Evolutionary conservation across 2,329 filamentous ascomycete genomes (phyloP).

Genomic region (Aspergillus tanneri): DNA sequence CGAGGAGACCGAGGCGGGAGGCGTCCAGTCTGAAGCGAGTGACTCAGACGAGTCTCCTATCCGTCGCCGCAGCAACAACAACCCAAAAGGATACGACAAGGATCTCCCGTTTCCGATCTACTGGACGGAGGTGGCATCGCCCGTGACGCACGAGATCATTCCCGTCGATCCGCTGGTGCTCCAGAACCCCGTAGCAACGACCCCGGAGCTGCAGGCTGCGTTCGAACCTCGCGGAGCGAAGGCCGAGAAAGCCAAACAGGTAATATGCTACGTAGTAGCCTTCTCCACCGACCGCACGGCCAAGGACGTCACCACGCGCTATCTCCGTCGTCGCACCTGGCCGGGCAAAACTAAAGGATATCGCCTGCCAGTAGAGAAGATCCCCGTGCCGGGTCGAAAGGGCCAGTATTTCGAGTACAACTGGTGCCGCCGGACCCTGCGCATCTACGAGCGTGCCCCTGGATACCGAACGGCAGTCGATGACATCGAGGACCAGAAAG

Average conservation of each 20-base stretch:
- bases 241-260: constrained; percentile 81
- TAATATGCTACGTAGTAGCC: constrained; percentile 85
- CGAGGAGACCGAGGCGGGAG: constrained; percentile 17
- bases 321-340: constrained; percentile 75
- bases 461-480: constrained; percentile 66
- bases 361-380: constrained; percentile 73
- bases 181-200: constrained; percentile 67
- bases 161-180: constrained; percentile 73
- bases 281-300: constrained; percentile 81
- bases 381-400: constrained; percentile 72
- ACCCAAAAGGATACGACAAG: constrained; percentile 60
- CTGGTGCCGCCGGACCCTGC: constrained; percentile 83
- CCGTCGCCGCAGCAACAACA: constrained; percentile 44
- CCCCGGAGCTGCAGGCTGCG: constrained; percentile 66
- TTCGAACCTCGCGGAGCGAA: constrained; percentile 81
- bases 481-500: constrained; percentile 73
- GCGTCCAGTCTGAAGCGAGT: constrained; percentile 22
- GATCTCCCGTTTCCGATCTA: constrained; percentile 85
- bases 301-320: constrained; percentile 92
- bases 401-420: constrained; percentile 79
- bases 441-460: constrained; percentile 62
- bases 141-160: constrained; percentile 73
- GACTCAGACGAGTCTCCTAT: constrained; percentile 21
- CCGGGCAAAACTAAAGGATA: constrained; percentile 88
- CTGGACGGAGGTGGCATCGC: constrained; percentile 88